Base-by-base conservation (phyloP, 495 filamentous ascomycete species). In the Podospora sp. region DNA sequence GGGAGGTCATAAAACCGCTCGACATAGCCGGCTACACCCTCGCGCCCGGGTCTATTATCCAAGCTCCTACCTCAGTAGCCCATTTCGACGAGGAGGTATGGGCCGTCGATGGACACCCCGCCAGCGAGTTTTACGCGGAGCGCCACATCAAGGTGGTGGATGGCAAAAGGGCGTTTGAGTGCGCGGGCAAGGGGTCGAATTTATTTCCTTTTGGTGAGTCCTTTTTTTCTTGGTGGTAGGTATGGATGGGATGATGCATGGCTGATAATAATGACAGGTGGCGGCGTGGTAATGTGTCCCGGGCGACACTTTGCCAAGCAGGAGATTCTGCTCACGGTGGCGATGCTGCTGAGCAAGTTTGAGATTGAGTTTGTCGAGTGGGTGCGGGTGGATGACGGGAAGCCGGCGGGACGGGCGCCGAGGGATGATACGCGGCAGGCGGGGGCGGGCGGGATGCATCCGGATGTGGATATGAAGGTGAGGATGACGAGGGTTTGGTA, bases 181-280 rank as follows among this genome's bases (percentile, higher is more conserved):
- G 70, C 60, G 36, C 14, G 2, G 73, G 69, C n/a, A 65, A 60
- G 5, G 2, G 63, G 21, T 65, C 16, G 11, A 67, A 69, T 12
- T 78, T 68, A 46, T 77, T 76, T 33, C 77, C 77, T 0, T 79
- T 60, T 50, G 76, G 76, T 78, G 56, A 52, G 76, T 69, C 1
- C 58, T 20, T 25, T 27, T 0, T 1, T 5, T 7, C 33, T n/a
- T n/a, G n/a, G n/a, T n/a, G n/a, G n/a, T 11, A 36, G 1, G 18
- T 4, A 24, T 33, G 33, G 55, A 27, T 11, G 14, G 49, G 29
- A 8, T 33, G 29, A 33, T 5, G 3, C 4, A 16, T 60, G 46
- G 16, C 26, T 21, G 11, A 18, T 46, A 11, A 53, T 33, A 11
- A 16, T 33, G 50, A n/a, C 12, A 72, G 77, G 77, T n/a, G 82